Evolutionary conservation across 805 yeast genomes (phyloP), one percentile per base, ranked within the genome.

Genomic region (Priceomyces haplophilus): DNA sequence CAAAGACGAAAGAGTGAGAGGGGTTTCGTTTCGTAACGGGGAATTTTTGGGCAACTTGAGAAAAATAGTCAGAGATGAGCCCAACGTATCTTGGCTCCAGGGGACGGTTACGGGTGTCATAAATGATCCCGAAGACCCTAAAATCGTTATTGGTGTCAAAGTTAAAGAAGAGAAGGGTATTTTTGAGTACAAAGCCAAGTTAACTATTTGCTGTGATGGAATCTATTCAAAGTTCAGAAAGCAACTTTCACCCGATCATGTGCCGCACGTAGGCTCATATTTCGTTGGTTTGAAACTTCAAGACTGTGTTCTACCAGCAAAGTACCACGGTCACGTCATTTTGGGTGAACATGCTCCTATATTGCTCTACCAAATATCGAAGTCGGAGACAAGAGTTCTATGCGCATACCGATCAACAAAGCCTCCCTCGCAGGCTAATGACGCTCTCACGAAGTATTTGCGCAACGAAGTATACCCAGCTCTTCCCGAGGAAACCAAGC

Each of bases 11-110:
- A 65, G 75, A 3, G 78, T 76, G 3, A 64, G 75, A 52, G 99
- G 99, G 43, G 85, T 86, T 3, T 84, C 96, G 1, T 89, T 93
- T 68, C 96, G 88, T 55, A 97, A 93, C 60, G 99, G 99, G 16
- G 82, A 80, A 44, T 93, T 93, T 55, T 74, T 93, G 40, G 69
- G 72, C 61, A 88, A 88, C 56, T 72, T 93, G 50, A 78, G 99
- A 51, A 56, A 60, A 11, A 79, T 85, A n/a, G 90, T 86, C 16
- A 70, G 74, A 38, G 59, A 58, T 7, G 93, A 89, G 53, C 73
- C 78, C 32, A 88, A 89, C 54, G 86, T 91, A 15, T 82, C 90
- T 1, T 69, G 84, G 56, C 50, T 88, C 30, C 90, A 88, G 62
- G 97, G 95, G 15, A 88, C 85, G 8, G 97, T 85, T n/a, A 79